Conservation (phyloP, 163 green algal species). For the Chlorella variabilis region DNA sequence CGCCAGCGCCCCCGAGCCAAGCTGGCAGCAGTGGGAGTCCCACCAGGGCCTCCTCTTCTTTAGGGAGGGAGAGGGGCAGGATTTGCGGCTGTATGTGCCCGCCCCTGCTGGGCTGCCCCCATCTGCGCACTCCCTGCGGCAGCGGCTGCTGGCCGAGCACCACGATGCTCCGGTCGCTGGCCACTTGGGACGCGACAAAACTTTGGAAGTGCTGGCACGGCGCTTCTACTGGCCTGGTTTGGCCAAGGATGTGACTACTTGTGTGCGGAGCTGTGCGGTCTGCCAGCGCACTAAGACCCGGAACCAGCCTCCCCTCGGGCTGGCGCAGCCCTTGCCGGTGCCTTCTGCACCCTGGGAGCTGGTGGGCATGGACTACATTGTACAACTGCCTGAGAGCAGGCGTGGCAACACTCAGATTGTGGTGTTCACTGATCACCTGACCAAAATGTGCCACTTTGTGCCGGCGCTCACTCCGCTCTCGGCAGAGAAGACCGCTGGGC, state of each 20-base stretch:
- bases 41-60: not conserved
- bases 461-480: constrained; percentile 17
- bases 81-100: constrained; percentile 4
- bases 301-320: not conserved
- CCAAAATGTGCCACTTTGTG: constrained; percentile 28
- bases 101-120: too few relatives aligned
- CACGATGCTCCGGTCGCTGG: constrained; percentile 7
- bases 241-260: not conserved
- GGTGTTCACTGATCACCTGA: constrained; percentile 19
- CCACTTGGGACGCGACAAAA: constrained; percentile 11
- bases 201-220: not conserved
- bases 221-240: constrained; percentile 3
- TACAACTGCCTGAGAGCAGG: not conserved
- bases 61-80: not conserved
- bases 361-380: constrained; percentile 40
- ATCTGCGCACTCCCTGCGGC: not conserved
- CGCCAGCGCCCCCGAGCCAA: too few relatives aligned
- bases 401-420: constrained; percentile 4
- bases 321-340: constrained; percentile 10
- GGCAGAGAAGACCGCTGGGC: not conserved
- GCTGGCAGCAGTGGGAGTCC: too few relatives aligned
- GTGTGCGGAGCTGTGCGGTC: constrained; percentile 30
- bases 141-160: not conserved
- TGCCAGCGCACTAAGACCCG: constrained; percentile 32
- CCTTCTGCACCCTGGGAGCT: constrained; percentile 15